Percentiles rank a stretch among this genome's conserved stretches.
Evolutionary conservation across 2,329 filamentous ascomycete species (phyloP).

Genomic region (Aspergillus sp.): DNA sequence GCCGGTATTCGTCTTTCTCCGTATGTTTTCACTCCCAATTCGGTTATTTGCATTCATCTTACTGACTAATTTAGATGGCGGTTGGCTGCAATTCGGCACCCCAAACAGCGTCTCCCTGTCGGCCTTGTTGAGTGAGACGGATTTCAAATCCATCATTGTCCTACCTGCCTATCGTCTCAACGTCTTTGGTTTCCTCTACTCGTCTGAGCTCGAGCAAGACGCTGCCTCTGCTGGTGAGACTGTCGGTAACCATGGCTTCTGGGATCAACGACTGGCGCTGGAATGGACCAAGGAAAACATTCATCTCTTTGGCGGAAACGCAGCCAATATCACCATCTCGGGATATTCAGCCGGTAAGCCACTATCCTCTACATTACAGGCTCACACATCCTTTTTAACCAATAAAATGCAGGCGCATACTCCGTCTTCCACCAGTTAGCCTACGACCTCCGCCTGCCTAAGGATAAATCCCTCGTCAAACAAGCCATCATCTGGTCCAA

Average conservation of each 20-base stretch:
- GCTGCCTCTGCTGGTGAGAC: slow-evolving; percentile 32
- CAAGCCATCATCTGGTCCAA: slow-evolving; percentile 52
- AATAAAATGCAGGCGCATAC: slow-evolving; percentile 39
- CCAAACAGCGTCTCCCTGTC: slow-evolving; percentile 45
- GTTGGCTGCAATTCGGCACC: slow-evolving; percentile 54
- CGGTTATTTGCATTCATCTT: background rate
- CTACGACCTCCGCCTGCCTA: slow-evolving; percentile 50
- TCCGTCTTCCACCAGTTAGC: slow-evolving; percentile 55
- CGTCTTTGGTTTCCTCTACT: slow-evolving; percentile 52
- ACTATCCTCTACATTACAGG: no score
- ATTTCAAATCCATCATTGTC: slow-evolving; percentile 48
- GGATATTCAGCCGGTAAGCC: slow-evolving; percentile 51
- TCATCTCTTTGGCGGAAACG: slow-evolving; percentile 48
- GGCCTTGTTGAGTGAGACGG: slow-evolving; percentile 46
- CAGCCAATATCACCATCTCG: slow-evolving; percentile 47
- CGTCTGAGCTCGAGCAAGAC: slow-evolving; percentile 43
- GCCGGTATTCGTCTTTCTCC: slow-evolving; percentile 57
- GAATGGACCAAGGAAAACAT: slow-evolving; percentile 54
- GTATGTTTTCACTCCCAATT: slow-evolving; percentile 27
- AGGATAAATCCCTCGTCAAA: slow-evolving; percentile 44
- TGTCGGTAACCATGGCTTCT: slow-evolving; percentile 51
- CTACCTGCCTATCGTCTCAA: slow-evolving; percentile 55
- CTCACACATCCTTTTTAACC: background rate
- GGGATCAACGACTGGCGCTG: slow-evolving; percentile 53
- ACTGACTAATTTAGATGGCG: slow-evolving; percentile 39